Percentiles rank a stretch among this genome's conserved stretches.
These are phyloP conservation scores for Steccherinum ochraceum DNA, from an alignment of 768 basidiomycete genomes.

Conservation along the genomic window DNA sequence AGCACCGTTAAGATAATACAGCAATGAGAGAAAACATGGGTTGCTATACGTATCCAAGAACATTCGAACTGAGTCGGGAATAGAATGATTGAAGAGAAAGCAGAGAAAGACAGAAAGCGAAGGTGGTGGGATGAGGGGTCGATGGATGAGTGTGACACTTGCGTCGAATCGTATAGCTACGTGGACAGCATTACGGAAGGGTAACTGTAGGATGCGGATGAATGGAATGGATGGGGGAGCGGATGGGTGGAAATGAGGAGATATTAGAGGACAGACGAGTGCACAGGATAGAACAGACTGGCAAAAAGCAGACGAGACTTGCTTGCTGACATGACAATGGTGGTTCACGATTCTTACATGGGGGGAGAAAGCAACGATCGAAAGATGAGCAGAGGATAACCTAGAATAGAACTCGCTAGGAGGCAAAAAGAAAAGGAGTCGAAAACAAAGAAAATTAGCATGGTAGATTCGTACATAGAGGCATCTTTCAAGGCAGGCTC, in stretches of 20 bases:
- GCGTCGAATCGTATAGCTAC: not conserved
- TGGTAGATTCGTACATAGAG: not conserved
- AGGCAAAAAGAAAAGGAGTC: not conserved
- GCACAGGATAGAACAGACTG: not conserved
- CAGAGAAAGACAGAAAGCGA: not conserved
- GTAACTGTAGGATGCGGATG: not conserved
- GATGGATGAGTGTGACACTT: not conserved
- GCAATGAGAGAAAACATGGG: not conserved
- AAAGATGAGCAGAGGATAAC: not conserved
- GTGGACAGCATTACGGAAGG: not conserved
- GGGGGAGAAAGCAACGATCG: not conserved
- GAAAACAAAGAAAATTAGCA: not conserved
- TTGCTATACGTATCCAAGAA: not conserved
- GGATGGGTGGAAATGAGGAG: not conserved
- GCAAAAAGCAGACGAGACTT: not conserved
- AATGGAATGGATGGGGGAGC: not conserved
- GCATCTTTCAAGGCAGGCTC: not conserved
- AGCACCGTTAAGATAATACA: not conserved
- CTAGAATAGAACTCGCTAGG: not conserved
- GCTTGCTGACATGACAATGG: not conserved
- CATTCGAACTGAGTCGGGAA: no score
- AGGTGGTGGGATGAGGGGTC: not conserved
- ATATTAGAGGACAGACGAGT: not conserved
- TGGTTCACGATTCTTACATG: not conserved
- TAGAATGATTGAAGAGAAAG: no score